These are phyloP conservation scores for Apiotrichum sp. DNA, from an alignment of 1,284 basidiomycete genomes.

Conservation along the genomic window DNA sequence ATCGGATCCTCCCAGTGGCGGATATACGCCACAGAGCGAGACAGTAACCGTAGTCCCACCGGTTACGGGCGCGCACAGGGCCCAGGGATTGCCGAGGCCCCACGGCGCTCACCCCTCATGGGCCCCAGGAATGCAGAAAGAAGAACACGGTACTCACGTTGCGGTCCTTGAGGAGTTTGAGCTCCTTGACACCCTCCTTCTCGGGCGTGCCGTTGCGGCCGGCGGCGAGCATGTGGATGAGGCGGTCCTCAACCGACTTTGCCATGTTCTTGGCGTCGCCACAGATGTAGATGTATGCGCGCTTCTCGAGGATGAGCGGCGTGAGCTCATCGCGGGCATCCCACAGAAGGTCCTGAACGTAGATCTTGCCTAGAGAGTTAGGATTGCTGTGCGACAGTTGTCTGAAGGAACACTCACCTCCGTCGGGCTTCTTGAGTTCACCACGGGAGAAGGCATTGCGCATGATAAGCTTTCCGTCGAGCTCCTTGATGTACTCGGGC, in stretches of 20 bases:
- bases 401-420: slow-evolving; percentile 47
- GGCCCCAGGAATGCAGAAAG: no score
- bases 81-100: no score
- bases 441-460: slow-evolving; percentile 85
- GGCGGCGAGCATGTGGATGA: slow-evolving; percentile 81
- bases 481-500: slow-evolving; percentile 76
- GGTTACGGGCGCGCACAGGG: no score
- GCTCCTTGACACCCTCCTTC: slow-evolving; percentile 80
- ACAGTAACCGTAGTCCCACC: no score
- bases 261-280: slow-evolving; percentile 97
- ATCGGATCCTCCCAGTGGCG: no score
- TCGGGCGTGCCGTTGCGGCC: slow-evolving; percentile 80
- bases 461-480: slow-evolving; percentile 85
- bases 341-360: slow-evolving; percentile 95
- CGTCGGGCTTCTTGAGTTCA: slow-evolving; percentile 69
- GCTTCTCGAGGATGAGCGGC: slow-evolving; percentile 82
- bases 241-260: slow-evolving; percentile 82
- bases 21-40: no score
- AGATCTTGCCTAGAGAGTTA: slow-evolving; percentile 61
- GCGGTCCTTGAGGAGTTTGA: slow-evolving; percentile 89
- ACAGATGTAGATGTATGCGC: slow-evolving; percentile 91
- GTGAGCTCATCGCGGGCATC: slow-evolving; percentile 73
- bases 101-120: no score
- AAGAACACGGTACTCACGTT: slow-evolving; percentile 34
- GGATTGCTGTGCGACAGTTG: neutral